Percentiles rank a stretch among this genome's conserved stretches.
These are phyloP conservation scores for Henckelia pumila DNA, from an alignment of 257 asterid species.

Conservation along the genomic window DNA sequence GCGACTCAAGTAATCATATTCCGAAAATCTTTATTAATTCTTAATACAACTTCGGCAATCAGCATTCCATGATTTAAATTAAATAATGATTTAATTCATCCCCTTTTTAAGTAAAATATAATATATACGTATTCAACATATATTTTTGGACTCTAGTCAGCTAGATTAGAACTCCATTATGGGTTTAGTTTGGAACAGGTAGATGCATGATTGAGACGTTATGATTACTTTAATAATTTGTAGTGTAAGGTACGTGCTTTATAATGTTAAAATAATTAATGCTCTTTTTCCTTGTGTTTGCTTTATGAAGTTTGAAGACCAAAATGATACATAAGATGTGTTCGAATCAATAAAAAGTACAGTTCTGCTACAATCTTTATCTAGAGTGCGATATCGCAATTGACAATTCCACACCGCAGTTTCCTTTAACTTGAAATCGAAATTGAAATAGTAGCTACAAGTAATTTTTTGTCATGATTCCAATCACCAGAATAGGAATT, in stretches of 20 bases:
- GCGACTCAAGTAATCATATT: conserved; percentile 33
- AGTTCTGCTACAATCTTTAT: too few species aligned
- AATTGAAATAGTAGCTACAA: too few species aligned
- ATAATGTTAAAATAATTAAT: conserved; percentile 15
- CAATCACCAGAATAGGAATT: too few species aligned
- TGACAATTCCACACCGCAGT: too few species aligned
- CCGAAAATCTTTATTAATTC: background rate
- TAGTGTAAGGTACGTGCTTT: conserved; percentile 31
- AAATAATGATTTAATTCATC: background rate
- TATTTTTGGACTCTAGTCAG: background rate
- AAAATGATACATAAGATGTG: background rate
- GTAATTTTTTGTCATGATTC: too few species aligned
- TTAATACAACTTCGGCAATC: conserved; percentile 1
- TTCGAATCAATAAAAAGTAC: too few species aligned
- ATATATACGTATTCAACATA: too few species aligned
- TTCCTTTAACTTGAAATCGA: too few species aligned
- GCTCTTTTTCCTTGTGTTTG: background rate
- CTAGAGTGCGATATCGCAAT: too few species aligned
- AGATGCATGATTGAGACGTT: conserved; percentile 48
- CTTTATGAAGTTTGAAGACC: too few species aligned
- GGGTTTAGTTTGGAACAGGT: conserved; percentile 29
- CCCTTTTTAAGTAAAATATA: background rate
- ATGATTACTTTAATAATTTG: conserved; percentile 30
- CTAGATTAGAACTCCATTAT: conserved; percentile 47
- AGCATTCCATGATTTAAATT: background rate